These are phyloP conservation scores for Podaxis sp. DNA, from an alignment of 768 basidiomycete species.

Conservation along the genomic window DNA sequence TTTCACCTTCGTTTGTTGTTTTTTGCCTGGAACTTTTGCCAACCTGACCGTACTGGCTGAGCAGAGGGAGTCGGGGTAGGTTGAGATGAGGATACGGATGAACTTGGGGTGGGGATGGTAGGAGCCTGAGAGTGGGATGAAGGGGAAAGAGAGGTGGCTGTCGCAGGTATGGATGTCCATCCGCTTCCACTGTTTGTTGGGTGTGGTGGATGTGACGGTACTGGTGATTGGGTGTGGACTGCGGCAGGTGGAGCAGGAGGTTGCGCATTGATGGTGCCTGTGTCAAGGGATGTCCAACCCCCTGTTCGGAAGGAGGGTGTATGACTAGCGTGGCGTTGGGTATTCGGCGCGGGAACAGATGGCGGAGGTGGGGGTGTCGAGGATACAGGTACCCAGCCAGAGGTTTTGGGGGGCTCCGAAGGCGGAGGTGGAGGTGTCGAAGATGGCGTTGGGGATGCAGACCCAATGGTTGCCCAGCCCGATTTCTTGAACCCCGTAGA, in stretches of 20 bases:
- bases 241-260: conserved; percentile 17
- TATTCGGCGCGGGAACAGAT: conserved; percentile 8
- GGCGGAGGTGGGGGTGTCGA: conserved; percentile 17
- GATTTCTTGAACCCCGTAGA: conserved; percentile 39
- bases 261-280: conserved; percentile 32
- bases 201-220: conserved; percentile 23
- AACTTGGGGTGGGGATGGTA: neutral
- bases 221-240: conserved; percentile 21
- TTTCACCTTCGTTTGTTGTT: conserved; percentile 28
- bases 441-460: conserved; percentile 19
- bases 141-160: conserved; percentile 17
- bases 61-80: conserved; percentile 18
- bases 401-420: conserved; percentile 14
- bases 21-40: conserved; percentile 56
- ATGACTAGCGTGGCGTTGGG: conserved; percentile 16
- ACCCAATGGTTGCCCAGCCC: conserved; percentile 49
- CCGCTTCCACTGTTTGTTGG: conserved; percentile 13
- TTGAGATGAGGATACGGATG: neutral
- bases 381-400: conserved; percentile 13
- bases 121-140: conserved; percentile 2
- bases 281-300: conserved; percentile 69
- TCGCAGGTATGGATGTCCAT: conserved; percentile 21
- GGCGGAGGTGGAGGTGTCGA: conserved; percentile 17
- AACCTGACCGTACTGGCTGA: conserved; percentile 42
- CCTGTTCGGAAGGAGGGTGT: conserved; percentile 55